A percentile compares a stretch with the other conserved stretches of the same genome.
Conservation (phyloP, 1,284 basidiomycete genomes). For the Golubevia pallescens region DNA sequence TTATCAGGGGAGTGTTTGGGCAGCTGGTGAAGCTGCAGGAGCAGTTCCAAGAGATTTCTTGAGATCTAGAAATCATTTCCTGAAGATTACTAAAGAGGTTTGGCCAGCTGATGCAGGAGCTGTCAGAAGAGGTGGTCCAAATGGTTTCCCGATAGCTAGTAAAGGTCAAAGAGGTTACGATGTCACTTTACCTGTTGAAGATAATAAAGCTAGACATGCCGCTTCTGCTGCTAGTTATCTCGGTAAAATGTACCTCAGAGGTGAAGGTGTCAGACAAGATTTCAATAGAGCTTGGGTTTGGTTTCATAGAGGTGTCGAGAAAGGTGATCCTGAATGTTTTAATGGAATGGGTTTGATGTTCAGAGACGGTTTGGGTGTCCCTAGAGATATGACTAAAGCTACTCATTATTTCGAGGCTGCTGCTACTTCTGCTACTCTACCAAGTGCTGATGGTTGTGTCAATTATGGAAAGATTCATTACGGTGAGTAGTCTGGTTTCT, state of each 20-base stretch:
- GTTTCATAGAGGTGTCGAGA: conserved; percentile 79
- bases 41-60: conserved; percentile 40
- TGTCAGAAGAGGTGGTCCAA: conserved; percentile 34
- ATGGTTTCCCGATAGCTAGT: conserved; percentile 19
- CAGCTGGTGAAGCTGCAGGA: conserved; percentile 44
- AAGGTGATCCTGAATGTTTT: conserved; percentile 80
- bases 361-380: conserved; percentile 83
- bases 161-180: conserved; percentile 28
- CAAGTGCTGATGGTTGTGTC: conserved; percentile 80
- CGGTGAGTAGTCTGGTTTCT: conserved; percentile 69
- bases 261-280: conserved; percentile 86
- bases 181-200: conserved; percentile 31
- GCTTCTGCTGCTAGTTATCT: conserved; percentile 77
- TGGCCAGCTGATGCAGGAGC: conserved; percentile 48
- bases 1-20: conserved; percentile 55
- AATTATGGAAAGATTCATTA: conserved; percentile 85
- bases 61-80: conserved; percentile 30
- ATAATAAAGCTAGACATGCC: conserved; percentile 33
- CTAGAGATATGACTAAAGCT: conserved; percentile 69
- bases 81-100: conserved; percentile 31
- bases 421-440: conserved; percentile 75
- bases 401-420: conserved; percentile 77
- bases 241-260: conserved; percentile 90
- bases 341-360: conserved; percentile 91
- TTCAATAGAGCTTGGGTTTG: conserved; percentile 82